A percentile compares a stretch with the other conserved stretches of the same genome.
phyloP scores from a whole-genome alignment of 2,329 filamentous ascomycete genomes.

The Penicillium polonicum region DNA sequence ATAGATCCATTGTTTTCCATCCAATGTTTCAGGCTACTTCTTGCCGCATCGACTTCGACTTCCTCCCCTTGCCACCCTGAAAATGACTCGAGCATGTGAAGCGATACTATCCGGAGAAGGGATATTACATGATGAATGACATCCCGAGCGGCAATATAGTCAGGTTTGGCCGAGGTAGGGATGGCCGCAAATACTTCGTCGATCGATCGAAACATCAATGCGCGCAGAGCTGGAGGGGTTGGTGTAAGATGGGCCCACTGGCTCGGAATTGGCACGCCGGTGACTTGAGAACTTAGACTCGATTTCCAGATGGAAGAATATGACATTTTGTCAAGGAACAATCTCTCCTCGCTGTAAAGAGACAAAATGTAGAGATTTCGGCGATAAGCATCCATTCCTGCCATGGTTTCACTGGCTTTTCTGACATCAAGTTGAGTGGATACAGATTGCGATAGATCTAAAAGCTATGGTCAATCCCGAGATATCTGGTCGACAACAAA shows the following conservation, averaged over 20 bases:
- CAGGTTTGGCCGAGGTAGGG: background rate
- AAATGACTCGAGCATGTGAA: background rate
- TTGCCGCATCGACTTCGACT: background rate
- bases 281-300: background rate
- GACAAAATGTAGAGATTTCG: slow-evolving; percentile 2
- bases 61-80: background rate
- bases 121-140: background rate
- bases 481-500: background rate
- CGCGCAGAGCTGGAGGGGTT: background rate
- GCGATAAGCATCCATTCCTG: background rate
- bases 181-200: background rate
- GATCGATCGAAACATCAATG: slow-evolving; percentile 1
- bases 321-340: slow-evolving; percentile 4
- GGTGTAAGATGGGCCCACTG: background rate
- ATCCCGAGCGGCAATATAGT: slow-evolving; percentile 1
- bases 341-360: slow-evolving; percentile 2
- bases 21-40: background rate
- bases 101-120: background rate
- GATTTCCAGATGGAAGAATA: slow-evolving; percentile 4
- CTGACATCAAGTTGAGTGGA: background rate
- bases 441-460: background rate
- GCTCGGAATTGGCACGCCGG: background rate
- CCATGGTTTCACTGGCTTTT: background rate
- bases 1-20: background rate
- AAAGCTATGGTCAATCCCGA: background rate